These are phyloP conservation scores for Ogataea paradorogensis DNA, from an alignment of 805 yeast species.

Conservation along the genomic window DNA sequence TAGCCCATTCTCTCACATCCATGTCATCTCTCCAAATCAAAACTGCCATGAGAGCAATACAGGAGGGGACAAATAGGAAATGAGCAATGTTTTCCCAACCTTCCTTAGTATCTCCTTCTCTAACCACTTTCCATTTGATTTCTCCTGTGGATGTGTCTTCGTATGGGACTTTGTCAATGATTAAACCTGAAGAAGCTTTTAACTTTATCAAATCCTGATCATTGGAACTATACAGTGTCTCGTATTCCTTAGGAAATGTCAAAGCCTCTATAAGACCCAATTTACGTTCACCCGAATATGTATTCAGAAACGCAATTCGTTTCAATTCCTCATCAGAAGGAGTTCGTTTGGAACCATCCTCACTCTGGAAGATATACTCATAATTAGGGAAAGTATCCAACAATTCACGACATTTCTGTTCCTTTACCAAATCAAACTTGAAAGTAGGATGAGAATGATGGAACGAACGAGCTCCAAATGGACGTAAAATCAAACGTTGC, in stretches of 20 bases:
- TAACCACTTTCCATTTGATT: conserved; percentile 72
- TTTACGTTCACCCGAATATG: conserved; percentile 54
- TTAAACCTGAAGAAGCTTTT: conserved; percentile 56
- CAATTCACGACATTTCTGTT: conserved; percentile 58
- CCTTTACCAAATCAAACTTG: conserved; percentile 44
- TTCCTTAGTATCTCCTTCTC: conserved; percentile 67
- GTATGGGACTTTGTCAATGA: conserved; percentile 80
- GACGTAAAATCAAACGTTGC: background rate
- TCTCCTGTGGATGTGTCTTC: conserved; percentile 77
- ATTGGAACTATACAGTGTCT: conserved; percentile 57
- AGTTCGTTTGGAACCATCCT: conserved; percentile 70
- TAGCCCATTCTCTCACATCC: conserved; percentile 72
- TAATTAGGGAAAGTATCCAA: conserved; percentile 64
- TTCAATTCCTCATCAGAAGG: conserved; percentile 71
- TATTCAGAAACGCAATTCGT: conserved; percentile 67
- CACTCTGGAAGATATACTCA: conserved; percentile 64
- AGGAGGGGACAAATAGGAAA: conserved; percentile 69
- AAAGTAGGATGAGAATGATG: conserved; percentile 18
- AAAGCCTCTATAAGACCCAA: conserved; percentile 45
- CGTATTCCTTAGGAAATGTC: conserved; percentile 49
- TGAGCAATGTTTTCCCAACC: conserved; percentile 83
- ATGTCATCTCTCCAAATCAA: conserved; percentile 49
- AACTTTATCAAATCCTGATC: conserved; percentile 57
- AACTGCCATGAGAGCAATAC: conserved; percentile 52
- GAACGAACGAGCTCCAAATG: conserved; percentile 5